Conservation (phyloP, 768 basidiomycete species). For the Mrakia gelida region DNA sequence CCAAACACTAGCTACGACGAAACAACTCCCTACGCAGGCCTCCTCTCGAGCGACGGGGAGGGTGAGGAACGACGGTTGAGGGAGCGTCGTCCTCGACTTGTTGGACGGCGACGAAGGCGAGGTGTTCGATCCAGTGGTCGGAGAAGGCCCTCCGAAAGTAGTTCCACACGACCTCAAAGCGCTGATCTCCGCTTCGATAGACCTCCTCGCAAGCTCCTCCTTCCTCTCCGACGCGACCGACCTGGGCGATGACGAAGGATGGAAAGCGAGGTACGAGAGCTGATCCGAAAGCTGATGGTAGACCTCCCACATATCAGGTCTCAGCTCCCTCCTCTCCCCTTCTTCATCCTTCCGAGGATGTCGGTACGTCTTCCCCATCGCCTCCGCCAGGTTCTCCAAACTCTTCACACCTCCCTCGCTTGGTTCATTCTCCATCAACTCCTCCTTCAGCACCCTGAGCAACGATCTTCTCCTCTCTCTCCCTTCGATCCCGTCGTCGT, state of each 20-base stretch:
- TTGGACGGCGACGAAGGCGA: no score
- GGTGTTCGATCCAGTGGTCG: background rate
- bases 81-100: background rate
- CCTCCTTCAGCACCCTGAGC: background rate
- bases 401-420: background rate
- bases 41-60: background rate
- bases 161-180: background rate
- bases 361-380: background rate
- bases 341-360: background rate
- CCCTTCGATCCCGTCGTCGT: background rate
- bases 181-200: background rate
- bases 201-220: background rate
- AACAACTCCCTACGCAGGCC: background rate
- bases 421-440: background rate
- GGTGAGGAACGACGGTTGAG: background rate
- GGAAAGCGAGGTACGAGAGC: constrained; percentile 6
- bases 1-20: background rate
- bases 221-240: background rate
- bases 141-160: background rate
- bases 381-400: constrained; percentile 2
- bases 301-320: background rate
- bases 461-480: background rate
- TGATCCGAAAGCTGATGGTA: background rate
- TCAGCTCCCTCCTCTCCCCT: background rate
- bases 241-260: background rate